phyloP scores from a whole-genome alignment of 2,329 filamentous ascomycete species.

The Scytalidium lignicola region DNA sequence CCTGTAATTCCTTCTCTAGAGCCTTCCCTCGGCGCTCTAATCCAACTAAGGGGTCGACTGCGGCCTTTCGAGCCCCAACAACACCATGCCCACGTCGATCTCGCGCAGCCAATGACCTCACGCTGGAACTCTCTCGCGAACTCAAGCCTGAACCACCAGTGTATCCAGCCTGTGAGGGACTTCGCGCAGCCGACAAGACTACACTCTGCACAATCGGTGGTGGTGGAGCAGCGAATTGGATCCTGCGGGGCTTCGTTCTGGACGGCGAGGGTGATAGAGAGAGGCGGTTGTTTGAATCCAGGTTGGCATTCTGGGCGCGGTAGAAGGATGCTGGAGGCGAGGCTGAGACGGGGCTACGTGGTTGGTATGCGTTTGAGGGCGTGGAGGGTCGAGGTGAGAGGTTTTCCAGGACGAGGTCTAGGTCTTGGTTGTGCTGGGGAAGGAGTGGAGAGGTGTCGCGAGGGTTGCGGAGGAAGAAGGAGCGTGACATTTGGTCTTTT shows the following conservation, averaged over 20 bases:
- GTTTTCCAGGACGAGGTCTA: slow-evolving; percentile 16
- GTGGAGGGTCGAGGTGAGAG: slow-evolving; percentile 14
- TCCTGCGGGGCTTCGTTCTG: slow-evolving; percentile 11
- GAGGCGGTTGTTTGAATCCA: not conserved
- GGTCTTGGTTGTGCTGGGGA: slow-evolving; percentile 9
- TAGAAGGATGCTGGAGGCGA: slow-evolving; percentile 24
- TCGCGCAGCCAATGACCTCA: not conserved
- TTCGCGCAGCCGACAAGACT: not conserved
- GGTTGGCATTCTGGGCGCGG: slow-evolving; percentile 7
- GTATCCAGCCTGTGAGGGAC: not conserved
- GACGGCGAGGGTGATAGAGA: slow-evolving; percentile 10
- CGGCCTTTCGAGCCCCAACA: not conserved
- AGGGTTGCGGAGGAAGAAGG: slow-evolving; percentile 17
- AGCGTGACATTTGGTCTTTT: slow-evolving; percentile 13
- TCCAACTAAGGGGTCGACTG: slow-evolving; percentile 29
- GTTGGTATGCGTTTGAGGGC: not conserved
- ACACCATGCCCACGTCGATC: not conserved
- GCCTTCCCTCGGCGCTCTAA: slow-evolving; percentile 44
- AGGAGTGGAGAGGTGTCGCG: slow-evolving; percentile 12
- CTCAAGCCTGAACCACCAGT: not conserved
- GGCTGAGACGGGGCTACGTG: slow-evolving; percentile 8
- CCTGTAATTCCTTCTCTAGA: slow-evolving; percentile 52
- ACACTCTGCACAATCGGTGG: slow-evolving; percentile 22
- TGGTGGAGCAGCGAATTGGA: slow-evolving; percentile 24
- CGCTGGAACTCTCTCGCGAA: not conserved